phyloP scores from a whole-genome alignment of 2,329 filamentous ascomycete genomes.

The Scedosporium apiospermum region DNA sequence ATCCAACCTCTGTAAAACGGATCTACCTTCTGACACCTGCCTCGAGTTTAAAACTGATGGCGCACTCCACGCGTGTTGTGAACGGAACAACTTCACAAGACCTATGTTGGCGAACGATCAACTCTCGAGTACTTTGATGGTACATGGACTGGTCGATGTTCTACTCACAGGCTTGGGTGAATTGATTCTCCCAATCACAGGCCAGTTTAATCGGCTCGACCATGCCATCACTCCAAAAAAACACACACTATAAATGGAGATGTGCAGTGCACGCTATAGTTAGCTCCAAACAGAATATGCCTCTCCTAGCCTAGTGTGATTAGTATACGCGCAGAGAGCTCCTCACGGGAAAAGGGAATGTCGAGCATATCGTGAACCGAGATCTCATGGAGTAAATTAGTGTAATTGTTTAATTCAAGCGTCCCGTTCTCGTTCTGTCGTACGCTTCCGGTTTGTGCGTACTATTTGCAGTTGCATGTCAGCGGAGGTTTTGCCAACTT shows the following conservation, averaged over 20 bases:
- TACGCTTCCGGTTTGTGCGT: neutral
- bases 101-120: neutral
- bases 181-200: constrained; percentile 1
- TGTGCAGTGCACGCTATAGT: neutral
- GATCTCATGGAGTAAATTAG: neutral
- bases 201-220: neutral
- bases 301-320: neutral
- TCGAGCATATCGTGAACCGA: neutral
- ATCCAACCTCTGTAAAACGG: neutral
- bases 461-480: neutral
- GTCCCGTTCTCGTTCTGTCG: neutral
- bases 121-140: neutral
- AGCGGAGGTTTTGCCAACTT: neutral
- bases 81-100: neutral
- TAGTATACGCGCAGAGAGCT: neutral
- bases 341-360: neutral
- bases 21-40: constrained; percentile 1
- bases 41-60: neutral
- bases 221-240: neutral
- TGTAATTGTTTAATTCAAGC: neutral
- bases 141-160: neutral
- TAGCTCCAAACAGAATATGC: neutral
- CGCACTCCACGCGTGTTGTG: neutral
- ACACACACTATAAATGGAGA: neutral
- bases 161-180: neutral